phyloP scores from a whole-genome alignment of 2,329 filamentous ascomycete species.

The Fusarium torreyae region DNA sequence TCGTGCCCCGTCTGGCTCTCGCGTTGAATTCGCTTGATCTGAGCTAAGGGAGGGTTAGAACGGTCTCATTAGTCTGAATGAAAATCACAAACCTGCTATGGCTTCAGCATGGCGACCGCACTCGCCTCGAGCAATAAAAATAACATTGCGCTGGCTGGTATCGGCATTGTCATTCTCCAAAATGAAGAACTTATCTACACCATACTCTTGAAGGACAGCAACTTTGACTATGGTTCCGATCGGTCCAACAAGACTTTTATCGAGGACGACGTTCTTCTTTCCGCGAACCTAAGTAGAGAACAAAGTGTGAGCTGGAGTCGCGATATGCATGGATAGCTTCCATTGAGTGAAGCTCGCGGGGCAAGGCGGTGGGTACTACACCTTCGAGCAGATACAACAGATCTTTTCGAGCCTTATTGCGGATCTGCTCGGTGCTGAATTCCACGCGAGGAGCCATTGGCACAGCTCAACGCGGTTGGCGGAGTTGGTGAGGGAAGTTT shows the following conservation, averaged over 20 bases:
- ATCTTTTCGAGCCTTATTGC: slow-evolving; percentile 87
- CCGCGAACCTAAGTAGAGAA: slow-evolving; percentile 81
- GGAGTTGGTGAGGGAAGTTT: slow-evolving; percentile 21
- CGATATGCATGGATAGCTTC: slow-evolving; percentile 1
- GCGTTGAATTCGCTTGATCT: slow-evolving; percentile 90
- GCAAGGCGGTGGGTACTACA: slow-evolving; percentile 72
- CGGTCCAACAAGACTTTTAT: slow-evolving; percentile 89
- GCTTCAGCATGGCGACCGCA: slow-evolving; percentile 85
- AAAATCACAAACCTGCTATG: slow-evolving; percentile 82
- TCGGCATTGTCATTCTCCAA: slow-evolving; percentile 97
- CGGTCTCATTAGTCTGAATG: not conserved
- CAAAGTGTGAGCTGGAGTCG: slow-evolving; percentile 31
- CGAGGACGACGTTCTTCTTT: slow-evolving; percentile 98
- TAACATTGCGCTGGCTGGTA: slow-evolving; percentile 92
- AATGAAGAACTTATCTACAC: slow-evolving; percentile 97
- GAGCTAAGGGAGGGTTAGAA: slow-evolving; percentile 72
- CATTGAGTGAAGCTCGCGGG: slow-evolving; percentile 30
- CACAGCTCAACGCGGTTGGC: slow-evolving; percentile 58
- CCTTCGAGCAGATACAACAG: slow-evolving; percentile 92
- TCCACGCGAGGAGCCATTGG: slow-evolving; percentile 78
- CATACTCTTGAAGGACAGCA: slow-evolving; percentile 95
- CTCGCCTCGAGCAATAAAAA: slow-evolving; percentile 94
- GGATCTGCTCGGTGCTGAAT: slow-evolving; percentile 83
- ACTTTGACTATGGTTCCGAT: slow-evolving; percentile 95
- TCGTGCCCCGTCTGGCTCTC: slow-evolving; percentile 94